These are phyloP conservation scores for Phytopythium montanum DNA, from an alignment of 352 stramenopile genomes.

Conservation along the genomic window DNA sequence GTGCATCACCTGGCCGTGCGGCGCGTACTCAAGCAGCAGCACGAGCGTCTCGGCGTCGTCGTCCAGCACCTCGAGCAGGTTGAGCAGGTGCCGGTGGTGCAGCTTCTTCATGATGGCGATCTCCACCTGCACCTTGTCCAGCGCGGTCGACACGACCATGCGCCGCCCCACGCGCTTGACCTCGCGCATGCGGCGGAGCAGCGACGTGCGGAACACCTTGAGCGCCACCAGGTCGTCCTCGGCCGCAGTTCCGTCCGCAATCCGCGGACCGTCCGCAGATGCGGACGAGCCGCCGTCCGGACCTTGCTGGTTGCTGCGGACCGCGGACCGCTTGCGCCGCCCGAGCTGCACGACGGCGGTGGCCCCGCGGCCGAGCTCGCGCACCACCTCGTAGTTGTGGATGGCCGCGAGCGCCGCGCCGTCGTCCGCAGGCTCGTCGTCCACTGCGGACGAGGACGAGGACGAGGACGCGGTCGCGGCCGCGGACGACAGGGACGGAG, in stretches of 20 bases:
- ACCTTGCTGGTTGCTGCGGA: slow-evolving; percentile 12
- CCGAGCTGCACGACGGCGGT: slow-evolving; percentile 81
- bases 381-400: slow-evolving; percentile 78
- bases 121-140: slow-evolving; percentile 86
- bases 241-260: slow-evolving; percentile 16
- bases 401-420: slow-evolving; percentile 26
- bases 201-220: slow-evolving; percentile 85
- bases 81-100: slow-evolving; percentile 69
- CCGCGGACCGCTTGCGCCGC: slow-evolving; percentile 29
- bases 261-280: neutral
- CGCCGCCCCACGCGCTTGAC: slow-evolving; percentile 73
- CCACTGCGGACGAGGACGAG: slow-evolving; percentile 24
- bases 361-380: slow-evolving; percentile 73
- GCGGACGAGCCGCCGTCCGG: neutral
- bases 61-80: slow-evolving; percentile 81
- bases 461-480: slow-evolving; percentile 33
- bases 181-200: slow-evolving; percentile 85
- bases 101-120: slow-evolving; percentile 91
- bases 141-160: slow-evolving; percentile 84
- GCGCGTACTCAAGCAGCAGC: slow-evolving; percentile 84
- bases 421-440: slow-evolving; percentile 18
- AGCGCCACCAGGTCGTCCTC: slow-evolving; percentile 60
- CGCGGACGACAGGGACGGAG: slow-evolving; percentile 30
- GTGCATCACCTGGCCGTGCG: slow-evolving; percentile 80
- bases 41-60: slow-evolving; percentile 81